Evolutionary conservation across 2,329 filamentous ascomycete genomes (phyloP).

Genomic region (Hymenoscyphus albidus): DNA sequence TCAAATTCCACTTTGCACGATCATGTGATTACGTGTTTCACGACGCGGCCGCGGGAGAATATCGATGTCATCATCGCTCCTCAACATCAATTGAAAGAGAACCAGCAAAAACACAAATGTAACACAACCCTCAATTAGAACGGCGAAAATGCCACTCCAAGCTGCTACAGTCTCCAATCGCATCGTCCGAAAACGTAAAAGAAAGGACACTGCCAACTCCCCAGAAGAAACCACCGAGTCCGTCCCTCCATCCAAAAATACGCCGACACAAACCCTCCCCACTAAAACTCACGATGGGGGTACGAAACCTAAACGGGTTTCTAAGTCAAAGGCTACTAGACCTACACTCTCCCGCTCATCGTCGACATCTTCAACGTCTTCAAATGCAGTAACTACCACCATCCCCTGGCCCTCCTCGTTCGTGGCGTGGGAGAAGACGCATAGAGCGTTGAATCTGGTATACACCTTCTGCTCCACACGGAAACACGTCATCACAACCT

Average conservation of each 20-base stretch:
- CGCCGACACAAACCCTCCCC: constrained; percentile 42
- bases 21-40: not conserved
- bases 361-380: constrained; percentile 28
- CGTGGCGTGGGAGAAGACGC: constrained; percentile 67
- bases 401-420: constrained; percentile 70
- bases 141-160: constrained; percentile 33
- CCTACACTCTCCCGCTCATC: constrained; percentile 24
- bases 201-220: constrained; percentile 20
- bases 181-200: constrained; percentile 39
- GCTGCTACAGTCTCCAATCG: constrained; percentile 45
- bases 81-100: not conserved
- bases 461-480: constrained; percentile 93
- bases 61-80: not conserved
- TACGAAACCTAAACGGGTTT: constrained; percentile 42
- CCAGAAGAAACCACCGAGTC: not conserved
- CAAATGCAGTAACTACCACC: constrained; percentile 24
- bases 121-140: not conserved
- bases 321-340: constrained; percentile 33
- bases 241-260: not conserved
- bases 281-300: constrained; percentile 55
- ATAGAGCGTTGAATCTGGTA: constrained; percentile 84
- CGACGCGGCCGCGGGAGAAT: not conserved
- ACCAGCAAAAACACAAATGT: not conserved
- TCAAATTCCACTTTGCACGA: not conserved
- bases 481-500: constrained; percentile 87